A percentile compares a stretch with the other conserved stretches of the same genome.
phyloP scores from a whole-genome alignment of 23 red algal genomes.

The Gracilaria caudata region DNA sequence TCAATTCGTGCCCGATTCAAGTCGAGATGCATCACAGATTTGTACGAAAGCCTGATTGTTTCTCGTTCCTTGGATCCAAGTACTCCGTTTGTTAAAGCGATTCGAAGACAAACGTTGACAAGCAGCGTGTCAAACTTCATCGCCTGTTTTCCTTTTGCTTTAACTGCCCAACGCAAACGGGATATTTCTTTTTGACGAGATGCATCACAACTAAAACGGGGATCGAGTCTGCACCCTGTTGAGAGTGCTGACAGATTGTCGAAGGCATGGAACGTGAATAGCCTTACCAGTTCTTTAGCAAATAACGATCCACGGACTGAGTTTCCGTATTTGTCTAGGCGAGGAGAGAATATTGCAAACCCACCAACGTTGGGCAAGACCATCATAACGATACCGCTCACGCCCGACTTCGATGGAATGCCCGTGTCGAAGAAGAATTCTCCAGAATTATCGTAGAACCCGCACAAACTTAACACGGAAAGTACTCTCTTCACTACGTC shows the following conservation, averaged over 20 bases:
- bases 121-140: conserved; percentile 43
- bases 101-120: conserved; percentile 17
- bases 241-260: conserved; percentile 63
- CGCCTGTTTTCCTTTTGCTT: conserved; percentile 43
- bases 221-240: conserved; percentile 63
- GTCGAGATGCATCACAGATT: not conserved
- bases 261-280: conserved; percentile 65
- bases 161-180: conserved; percentile 56
- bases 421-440: conserved; percentile 73
- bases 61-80: not conserved
- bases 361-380: conserved; percentile 69
- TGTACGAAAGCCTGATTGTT: not conserved
- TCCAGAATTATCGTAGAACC: conserved; percentile 62
- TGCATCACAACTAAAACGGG: conserved; percentile 52
- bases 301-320: conserved; percentile 56
- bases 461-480: conserved; percentile 52
- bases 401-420: conserved; percentile 58
- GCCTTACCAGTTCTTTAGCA: conserved; percentile 31
- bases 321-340: conserved; percentile 55
- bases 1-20: not conserved
- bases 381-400: conserved; percentile 57
- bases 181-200: conserved; percentile 34
- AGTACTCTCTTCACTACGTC: conserved; percentile 56
- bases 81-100: conserved; percentile 23
- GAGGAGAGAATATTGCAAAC: conserved; percentile 53